Evolutionary conservation across 768 basidiomycete genomes (phyloP).

Genomic region (Amanita jacksonii): DNA sequence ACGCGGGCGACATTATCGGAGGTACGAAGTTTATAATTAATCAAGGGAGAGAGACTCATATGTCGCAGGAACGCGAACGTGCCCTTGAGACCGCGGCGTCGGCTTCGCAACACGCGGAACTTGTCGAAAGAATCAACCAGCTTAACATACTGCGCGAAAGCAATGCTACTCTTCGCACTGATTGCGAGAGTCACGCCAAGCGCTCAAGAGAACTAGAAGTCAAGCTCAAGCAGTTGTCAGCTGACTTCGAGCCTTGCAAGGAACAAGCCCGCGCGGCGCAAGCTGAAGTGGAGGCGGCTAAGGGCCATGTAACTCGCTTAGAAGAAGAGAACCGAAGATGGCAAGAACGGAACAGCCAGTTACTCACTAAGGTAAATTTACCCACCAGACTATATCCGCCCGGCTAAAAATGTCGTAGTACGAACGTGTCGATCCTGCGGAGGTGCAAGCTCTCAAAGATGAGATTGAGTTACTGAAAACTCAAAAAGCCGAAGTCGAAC

Average conservation of each 20-base stretch:
- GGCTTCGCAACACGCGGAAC: constrained; percentile 72
- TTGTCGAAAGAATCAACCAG: constrained; percentile 80
- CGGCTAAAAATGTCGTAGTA: constrained; percentile 36
- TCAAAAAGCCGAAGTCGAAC: constrained; percentile 25
- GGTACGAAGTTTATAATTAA: constrained; percentile 24
- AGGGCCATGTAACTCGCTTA: constrained; percentile 55
- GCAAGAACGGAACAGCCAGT: constrained; percentile 76
- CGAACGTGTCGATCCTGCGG: constrained; percentile 82
- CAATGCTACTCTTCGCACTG: constrained; percentile 75
- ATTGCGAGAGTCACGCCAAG: constrained; percentile 62
- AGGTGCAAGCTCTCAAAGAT: constrained; percentile 70
- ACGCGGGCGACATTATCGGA: constrained; percentile 61
- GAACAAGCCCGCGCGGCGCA: constrained; percentile 56
- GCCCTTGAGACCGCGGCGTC: constrained; percentile 63
- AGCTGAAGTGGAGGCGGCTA: constrained; percentile 69
- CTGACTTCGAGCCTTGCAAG: constrained; percentile 65
- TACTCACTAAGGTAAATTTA: constrained; percentile 62
- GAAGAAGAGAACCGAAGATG: constrained; percentile 73
- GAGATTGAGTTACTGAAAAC: constrained; percentile 49
- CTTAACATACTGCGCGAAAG: constrained; percentile 81
- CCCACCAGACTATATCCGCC: background rate
- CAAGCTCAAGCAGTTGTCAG: constrained; percentile 46
- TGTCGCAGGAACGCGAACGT: constrained; percentile 65
- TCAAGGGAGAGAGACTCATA: constrained; percentile 4
- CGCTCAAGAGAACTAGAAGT: constrained; percentile 57